phyloP scores from a whole-genome alignment of 495 filamentous ascomycete genomes.

The Ascobolus immersus region DNA sequence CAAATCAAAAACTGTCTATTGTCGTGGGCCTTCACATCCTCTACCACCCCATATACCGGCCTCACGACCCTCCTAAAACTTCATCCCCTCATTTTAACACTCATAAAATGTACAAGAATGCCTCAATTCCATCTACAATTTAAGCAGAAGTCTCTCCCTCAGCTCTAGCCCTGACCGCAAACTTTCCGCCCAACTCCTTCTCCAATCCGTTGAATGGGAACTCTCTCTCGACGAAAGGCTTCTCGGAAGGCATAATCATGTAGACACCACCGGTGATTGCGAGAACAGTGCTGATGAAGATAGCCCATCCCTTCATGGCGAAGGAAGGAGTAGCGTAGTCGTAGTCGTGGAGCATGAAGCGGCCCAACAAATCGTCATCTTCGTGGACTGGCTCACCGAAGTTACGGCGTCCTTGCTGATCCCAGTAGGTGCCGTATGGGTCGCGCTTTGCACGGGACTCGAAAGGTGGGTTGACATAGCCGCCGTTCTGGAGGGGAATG shows the following conservation, averaged over 20 bases:
- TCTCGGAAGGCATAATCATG: conserved; percentile 65
- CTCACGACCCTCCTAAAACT: no score
- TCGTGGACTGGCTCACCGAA: conserved; percentile 90
- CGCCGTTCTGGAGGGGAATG: conserved; percentile 42
- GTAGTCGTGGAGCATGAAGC: conserved; percentile 77
- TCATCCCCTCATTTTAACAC: no score
- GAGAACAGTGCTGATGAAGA: conserved; percentile 43
- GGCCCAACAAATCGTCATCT: conserved; percentile 82
- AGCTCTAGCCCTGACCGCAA: no score
- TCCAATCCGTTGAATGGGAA: conserved; percentile 58
- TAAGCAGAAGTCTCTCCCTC: no score
- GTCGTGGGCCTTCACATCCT: no score
- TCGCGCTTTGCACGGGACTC: conserved; percentile 75
- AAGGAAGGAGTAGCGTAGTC: conserved; percentile 51
- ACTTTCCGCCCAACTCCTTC: conserved; percentile 57
- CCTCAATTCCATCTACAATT: no score
- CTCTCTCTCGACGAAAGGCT: conserved; percentile 44
- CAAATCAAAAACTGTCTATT: no score
- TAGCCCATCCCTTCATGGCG: conserved; percentile 45
- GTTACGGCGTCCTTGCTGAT: conserved; percentile 87
- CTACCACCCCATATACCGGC: no score
- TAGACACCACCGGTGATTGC: conserved; percentile 46
- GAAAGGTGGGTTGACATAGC: conserved; percentile 65
- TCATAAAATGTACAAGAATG: no score
- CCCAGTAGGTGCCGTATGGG: conserved; percentile 88